Conservation (phyloP, 306 rosid genomes). For the Senna tora region DNA sequence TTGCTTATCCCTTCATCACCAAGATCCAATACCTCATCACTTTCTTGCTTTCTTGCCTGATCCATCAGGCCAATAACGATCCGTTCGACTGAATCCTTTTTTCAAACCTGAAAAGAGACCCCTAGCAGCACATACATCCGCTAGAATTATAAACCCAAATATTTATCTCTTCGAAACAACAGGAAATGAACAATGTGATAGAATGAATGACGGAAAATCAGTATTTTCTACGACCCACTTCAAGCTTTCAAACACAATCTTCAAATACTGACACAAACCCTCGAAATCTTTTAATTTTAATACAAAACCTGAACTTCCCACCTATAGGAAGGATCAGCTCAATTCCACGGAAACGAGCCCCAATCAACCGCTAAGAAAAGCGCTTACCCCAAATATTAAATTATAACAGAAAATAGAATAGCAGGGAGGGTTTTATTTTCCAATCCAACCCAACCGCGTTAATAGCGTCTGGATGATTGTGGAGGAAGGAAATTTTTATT, state of each 20-base stretch:
- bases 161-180: slow-evolving; percentile 7
- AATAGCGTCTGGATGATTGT: slow-evolving; percentile 4
- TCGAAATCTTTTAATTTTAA: slow-evolving; percentile 13
- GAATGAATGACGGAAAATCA: slow-evolving; percentile 35
- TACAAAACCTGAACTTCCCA: slow-evolving; percentile 24
- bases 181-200: slow-evolving; percentile 46
- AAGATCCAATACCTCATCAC: slow-evolving; percentile 44
- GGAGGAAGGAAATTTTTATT: slow-evolving; percentile 20
- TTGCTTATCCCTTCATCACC: slow-evolving; percentile 43
- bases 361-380: slow-evolving; percentile 37
- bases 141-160: slow-evolving; percentile 29
- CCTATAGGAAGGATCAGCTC: slow-evolving; percentile 27
- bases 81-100: slow-evolving; percentile 33
- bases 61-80: slow-evolving; percentile 50
- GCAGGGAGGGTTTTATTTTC: background rate
- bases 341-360: slow-evolving; percentile 32
- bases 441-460: slow-evolving; percentile 36
- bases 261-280: slow-evolving; percentile 31
- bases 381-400: slow-evolving; percentile 34
- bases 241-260: slow-evolving; percentile 25
- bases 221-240: slow-evolving; percentile 44
- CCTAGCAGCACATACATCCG: slow-evolving; percentile 30
- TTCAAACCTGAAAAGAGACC: slow-evolving; percentile 35
- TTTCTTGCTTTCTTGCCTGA: slow-evolving; percentile 38
- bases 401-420: background rate